Base-by-base conservation (phyloP, 176 grass and related monocot genomes). In the Lolium multiflorum region DNA sequence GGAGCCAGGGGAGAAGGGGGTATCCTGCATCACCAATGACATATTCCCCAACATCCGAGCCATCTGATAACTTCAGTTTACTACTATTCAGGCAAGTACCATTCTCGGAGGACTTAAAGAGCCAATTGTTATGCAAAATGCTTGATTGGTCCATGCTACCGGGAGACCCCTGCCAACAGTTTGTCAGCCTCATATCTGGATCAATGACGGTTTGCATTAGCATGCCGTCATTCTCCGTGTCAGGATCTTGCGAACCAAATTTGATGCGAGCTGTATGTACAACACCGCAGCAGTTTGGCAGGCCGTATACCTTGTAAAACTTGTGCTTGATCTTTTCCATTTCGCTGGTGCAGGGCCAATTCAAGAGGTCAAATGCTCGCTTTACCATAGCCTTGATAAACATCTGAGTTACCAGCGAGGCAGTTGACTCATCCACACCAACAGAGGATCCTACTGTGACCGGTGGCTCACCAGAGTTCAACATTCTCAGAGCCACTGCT, bases 251-350 rank as follows among this genome's bases (percentile, higher is more conserved):
- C 13, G 38, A 38, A 47, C 41, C 69, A 72, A 37, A 72, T 47
- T 18, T 10, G 73, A 92, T 85, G 55, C 86, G 85, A 2, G 90
- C 81, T 7, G 93, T 83, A 82, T 88, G 85, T 41, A 95, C 80
- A 56, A 78, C 90, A 15, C 93, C 90, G 51, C 90, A 95, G 28
- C 90, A 95, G 81, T 95, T 95, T 1, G 78, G 85, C 62, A 92
- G 71, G 22, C 84, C 81, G 3, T 7, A 10, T 48, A 88, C 86
- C 58, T 90, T 86, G 18, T 88, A 72, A 83, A 92, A 92, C 46
- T 86, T 92, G 9, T 21, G 61, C 37, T 92, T 95, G 20, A 95
- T 88, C 12, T 28, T 80, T 28, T 69, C 54, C 41, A 88, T 84
- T 81, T 88, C 75, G 4, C 83, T 74, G 57, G 65, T 37, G 4